Conservation (phyloP, 2,329 filamentous ascomycete genomes). For the Colletotrichum limetticola region DNA sequence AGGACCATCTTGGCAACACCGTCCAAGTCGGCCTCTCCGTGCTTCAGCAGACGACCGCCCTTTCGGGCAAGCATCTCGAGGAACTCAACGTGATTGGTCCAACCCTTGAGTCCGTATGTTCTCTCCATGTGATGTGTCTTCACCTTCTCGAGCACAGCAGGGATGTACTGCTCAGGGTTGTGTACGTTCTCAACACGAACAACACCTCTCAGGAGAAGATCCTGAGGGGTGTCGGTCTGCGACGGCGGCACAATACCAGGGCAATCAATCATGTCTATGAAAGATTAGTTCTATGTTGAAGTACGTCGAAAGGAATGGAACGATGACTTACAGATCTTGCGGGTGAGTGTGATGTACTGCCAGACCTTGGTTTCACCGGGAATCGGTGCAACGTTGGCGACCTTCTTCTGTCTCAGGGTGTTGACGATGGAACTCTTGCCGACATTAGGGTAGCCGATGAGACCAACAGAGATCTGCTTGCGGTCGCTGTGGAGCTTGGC, state of each 20-base stretch:
- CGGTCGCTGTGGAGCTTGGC: conserved; percentile 87
- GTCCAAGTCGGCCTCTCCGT: conserved; percentile 94
- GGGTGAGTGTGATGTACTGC: conserved; percentile 98
- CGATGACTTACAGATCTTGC: conserved; percentile 69
- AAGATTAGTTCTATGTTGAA: not conserved
- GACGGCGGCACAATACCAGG: conserved; percentile 96
- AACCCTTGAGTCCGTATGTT: conserved; percentile 89
- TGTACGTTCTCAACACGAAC: conserved; percentile 93
- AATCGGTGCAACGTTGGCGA: conserved; percentile 92
- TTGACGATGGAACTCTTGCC: conserved; percentile 99
- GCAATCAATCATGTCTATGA: conserved; percentile 84
- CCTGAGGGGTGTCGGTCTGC: conserved; percentile 82
- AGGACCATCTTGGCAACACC: conserved; percentile 97
- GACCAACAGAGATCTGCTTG: conserved; percentile 90
- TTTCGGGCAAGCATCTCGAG: conserved; percentile 89
- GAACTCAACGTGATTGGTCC: conserved; percentile 82
- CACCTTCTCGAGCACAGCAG: conserved; percentile 79
- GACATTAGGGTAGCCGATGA: conserved; percentile 87
- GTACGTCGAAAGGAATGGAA: too few relatives aligned
- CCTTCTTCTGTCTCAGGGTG: conserved; percentile 92
- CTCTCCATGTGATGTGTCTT: conserved; percentile 90
- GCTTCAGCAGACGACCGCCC: conserved; percentile 85
- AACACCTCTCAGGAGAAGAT: conserved; percentile 89
- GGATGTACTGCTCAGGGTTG: conserved; percentile 95
- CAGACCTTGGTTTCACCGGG: conserved; percentile 98